Evolutionary conservation across 768 basidiomycete species (phyloP), one percentile per base, ranked within the genome.

Genomic region (Filobasidium floriforme): DNA sequence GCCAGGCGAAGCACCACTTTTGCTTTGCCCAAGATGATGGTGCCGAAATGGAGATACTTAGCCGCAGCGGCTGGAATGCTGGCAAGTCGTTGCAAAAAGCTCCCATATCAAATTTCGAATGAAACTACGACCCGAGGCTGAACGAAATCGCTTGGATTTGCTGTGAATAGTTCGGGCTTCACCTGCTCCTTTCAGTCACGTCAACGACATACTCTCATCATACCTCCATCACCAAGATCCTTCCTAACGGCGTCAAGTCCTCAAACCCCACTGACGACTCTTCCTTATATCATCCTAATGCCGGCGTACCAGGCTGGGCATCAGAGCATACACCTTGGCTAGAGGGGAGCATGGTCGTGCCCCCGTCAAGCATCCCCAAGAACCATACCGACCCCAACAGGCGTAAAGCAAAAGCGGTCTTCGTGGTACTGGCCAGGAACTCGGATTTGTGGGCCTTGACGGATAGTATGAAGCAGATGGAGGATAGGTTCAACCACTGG

Each of bases 401-500:
- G 57, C 40, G 75, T 29, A 89, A 84, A 74, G 89, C 88, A 1
- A 91, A 89, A 74, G 90, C 90, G 28, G 85, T 84, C 3, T 87
- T 92, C 73, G 90, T 90, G 59, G 84, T 90, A 70, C 84, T 98
- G 52, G 77, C 75, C 11, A 46, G 76, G 57, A 78, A 77, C 61
- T 76, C 73, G 32, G 74, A 77, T 63, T 41, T 77, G 14, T 76
- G 77, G 77, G 62, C 85, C 6, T 83, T 88, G 61, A 72, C 86
- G 46, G 83, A 81, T 69, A 87, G 85, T 69, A 82, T 89, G 78
- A 85, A 87, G 73, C 85, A 88, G 76, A 79, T 91, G 79, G 94
- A 98, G 79, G 88, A 90, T 74, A 81, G 88, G 46, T 96, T 96
- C 81, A 97, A 97, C 79, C 80, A 81, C 52, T 84, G 82, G 67